Conservation (phyloP, 164 flowering plant species). For the Piper betle region DNA sequence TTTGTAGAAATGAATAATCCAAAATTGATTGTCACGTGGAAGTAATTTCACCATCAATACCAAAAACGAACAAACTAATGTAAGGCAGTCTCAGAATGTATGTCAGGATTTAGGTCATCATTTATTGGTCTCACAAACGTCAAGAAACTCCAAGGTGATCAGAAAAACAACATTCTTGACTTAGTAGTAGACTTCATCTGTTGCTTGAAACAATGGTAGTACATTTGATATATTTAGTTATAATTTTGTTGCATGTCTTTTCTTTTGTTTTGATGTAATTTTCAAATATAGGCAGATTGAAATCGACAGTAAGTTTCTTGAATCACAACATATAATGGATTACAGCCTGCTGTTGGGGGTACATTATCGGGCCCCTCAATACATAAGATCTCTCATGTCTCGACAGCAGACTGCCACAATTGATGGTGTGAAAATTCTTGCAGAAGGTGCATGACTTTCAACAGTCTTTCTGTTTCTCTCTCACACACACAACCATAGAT, state of each 20-base stretch:
- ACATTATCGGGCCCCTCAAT: conserved; percentile 94
- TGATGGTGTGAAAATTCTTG: conserved; percentile 65
- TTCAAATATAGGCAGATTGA: conserved; percentile 70
- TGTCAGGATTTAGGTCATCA: no score
- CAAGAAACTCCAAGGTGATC: background rate
- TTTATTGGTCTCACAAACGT: background rate
- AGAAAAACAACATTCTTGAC: no score
- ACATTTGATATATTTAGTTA: background rate
- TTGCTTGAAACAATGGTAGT: no score
- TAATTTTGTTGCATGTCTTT: background rate
- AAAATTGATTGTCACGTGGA: background rate
- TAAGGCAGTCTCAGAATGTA: background rate
- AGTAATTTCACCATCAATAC: background rate
- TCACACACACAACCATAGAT: no score
- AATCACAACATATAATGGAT: conserved; percentile 86
- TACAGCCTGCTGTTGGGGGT: conserved; percentile 96
- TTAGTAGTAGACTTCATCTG: no score
- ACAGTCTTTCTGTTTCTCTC: background rate
- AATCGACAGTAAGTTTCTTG: conserved; percentile 78
- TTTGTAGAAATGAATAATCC: background rate
- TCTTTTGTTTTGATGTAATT: conserved; percentile 1
- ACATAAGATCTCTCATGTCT: conserved; percentile 40
- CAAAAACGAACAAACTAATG: background rate
- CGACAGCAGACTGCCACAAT: conserved; percentile 18
- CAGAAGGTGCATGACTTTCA: conserved; percentile 44